Evolutionary conservation across 164 flowering plant species (phyloP).

Genomic region (Stephania japonica): DNA sequence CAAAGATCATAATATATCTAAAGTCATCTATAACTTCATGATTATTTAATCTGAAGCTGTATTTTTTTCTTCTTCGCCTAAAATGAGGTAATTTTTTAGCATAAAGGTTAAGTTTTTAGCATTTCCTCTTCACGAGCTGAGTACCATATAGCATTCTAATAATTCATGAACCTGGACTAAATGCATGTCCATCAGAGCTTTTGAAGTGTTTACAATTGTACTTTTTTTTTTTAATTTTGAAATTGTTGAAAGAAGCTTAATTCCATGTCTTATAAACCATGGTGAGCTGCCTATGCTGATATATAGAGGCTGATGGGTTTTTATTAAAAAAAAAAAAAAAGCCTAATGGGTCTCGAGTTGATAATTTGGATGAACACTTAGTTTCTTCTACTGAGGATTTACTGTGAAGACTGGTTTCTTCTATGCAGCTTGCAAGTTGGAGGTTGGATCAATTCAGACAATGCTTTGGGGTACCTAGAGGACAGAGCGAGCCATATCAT

Average conservation of each 20-base stretch:
- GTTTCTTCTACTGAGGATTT: constrained; percentile 41
- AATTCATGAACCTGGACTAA: background rate
- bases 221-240: too few species aligned
- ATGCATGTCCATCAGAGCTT: background rate
- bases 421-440: constrained; percentile 95
- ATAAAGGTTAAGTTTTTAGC: background rate
- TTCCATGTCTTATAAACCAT: background rate
- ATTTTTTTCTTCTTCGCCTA: too few species aligned
- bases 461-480: constrained; percentile 67
- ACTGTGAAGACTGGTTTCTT: constrained; percentile 33
- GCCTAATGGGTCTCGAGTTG: background rate
- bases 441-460: constrained; percentile 75
- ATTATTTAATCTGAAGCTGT: background rate
- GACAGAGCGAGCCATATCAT: constrained; percentile 98
- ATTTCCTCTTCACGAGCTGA: background rate
- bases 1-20: too few species aligned
- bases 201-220: background rate
- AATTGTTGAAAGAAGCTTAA: too few species aligned
- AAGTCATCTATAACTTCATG: background rate
- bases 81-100: background rate
- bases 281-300: background rate
- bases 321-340: too few species aligned
- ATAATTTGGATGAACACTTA: constrained; percentile 25
- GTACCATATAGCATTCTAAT: background rate
- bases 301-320: background rate